These are phyloP conservation scores for Lachancea quebecensis DNA, from an alignment of 805 yeast species.

Conservation along the genomic window DNA sequence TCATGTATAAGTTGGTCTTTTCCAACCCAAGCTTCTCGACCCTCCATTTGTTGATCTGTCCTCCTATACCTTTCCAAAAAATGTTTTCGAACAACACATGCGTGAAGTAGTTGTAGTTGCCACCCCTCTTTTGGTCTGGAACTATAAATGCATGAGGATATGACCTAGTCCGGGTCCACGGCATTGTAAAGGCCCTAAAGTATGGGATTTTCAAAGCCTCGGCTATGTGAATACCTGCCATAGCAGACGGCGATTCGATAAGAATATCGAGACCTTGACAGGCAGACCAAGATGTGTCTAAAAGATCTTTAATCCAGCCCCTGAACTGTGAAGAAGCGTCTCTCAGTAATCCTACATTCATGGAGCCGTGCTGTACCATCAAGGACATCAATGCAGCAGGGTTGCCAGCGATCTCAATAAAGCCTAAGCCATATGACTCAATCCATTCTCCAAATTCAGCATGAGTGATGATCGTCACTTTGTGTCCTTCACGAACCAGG, in stretches of 20 bases:
- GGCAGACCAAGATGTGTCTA: constrained; percentile 75
- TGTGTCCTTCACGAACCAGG: constrained; percentile 71
- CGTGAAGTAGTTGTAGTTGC: constrained; percentile 85
- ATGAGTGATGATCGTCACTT: constrained; percentile 81
- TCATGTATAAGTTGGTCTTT: constrained; percentile 57
- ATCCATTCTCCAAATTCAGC: constrained; percentile 75
- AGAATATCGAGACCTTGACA: constrained; percentile 75
- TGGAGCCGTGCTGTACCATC: constrained; percentile 86
- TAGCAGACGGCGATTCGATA: constrained; percentile 93
- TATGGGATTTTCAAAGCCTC: constrained; percentile 87
- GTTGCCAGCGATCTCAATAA: constrained; percentile 78
- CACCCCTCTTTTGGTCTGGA: constrained; percentile 89
- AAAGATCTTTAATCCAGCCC: constrained; percentile 73
- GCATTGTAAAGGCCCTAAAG: constrained; percentile 95
- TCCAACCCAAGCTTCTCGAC: constrained; percentile 55
- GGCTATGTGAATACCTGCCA: constrained; percentile 93
- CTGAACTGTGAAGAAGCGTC: constrained; percentile 78
- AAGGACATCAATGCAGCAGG: constrained; percentile 88
- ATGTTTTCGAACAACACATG: constrained; percentile 90
- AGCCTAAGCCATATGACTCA: constrained; percentile 54
- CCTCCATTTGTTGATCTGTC: constrained; percentile 87
- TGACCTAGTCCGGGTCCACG: constrained; percentile 94
- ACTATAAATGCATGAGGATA: constrained; percentile 95
- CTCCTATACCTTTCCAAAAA: constrained; percentile 87
- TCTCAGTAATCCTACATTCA: constrained; percentile 72